Evolutionary conservation across 2,329 filamentous ascomycete genomes (phyloP).

Genomic region (Fusarium domesticum): DNA sequence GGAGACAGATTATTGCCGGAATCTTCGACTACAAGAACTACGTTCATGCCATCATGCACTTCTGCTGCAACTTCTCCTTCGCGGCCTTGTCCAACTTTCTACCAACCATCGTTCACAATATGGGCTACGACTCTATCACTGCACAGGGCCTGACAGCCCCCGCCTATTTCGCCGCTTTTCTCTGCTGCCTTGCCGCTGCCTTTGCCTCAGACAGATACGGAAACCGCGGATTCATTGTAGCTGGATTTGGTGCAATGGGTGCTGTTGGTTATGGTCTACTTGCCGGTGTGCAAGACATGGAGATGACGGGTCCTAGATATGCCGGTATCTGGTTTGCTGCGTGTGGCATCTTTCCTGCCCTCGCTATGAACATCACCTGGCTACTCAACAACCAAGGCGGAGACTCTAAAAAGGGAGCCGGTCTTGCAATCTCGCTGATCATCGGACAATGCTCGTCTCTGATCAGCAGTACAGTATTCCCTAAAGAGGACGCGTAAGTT

Average conservation of each 20-base stretch:
- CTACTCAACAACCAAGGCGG: constrained; percentile 16
- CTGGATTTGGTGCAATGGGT: not conserved
- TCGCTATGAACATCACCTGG: constrained; percentile 15
- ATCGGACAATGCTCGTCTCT: constrained; percentile 18
- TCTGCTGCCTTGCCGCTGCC: constrained; percentile 6
- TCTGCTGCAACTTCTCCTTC: constrained; percentile 23
- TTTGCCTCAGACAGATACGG: constrained; percentile 15
- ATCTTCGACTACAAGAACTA: constrained; percentile 16
- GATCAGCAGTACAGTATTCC: constrained; percentile 15
- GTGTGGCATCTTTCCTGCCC: constrained; percentile 8
- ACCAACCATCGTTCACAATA: constrained; percentile 8
- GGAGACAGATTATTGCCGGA: constrained; percentile 11
- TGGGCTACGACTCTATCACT: constrained; percentile 9
- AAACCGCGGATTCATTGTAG: constrained; percentile 10
- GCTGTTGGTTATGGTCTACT: constrained; percentile 6
- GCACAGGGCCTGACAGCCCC: constrained; percentile 14
- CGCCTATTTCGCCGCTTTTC: constrained; percentile 6
- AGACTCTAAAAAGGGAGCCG: constrained; percentile 10
- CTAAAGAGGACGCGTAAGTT: constrained; percentile 14
- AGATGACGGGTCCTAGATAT: constrained; percentile 1
- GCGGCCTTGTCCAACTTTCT: constrained; percentile 18
- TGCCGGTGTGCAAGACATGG: constrained; percentile 1
- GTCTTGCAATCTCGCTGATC: constrained; percentile 4
- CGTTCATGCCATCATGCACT: constrained; percentile 17
- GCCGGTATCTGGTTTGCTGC: constrained; percentile 15